Evolutionary conservation across 495 filamentous ascomycete species (phyloP), one percentile per base, ranked within the genome.

Genomic region (Penicillium robsamsonii): DNA sequence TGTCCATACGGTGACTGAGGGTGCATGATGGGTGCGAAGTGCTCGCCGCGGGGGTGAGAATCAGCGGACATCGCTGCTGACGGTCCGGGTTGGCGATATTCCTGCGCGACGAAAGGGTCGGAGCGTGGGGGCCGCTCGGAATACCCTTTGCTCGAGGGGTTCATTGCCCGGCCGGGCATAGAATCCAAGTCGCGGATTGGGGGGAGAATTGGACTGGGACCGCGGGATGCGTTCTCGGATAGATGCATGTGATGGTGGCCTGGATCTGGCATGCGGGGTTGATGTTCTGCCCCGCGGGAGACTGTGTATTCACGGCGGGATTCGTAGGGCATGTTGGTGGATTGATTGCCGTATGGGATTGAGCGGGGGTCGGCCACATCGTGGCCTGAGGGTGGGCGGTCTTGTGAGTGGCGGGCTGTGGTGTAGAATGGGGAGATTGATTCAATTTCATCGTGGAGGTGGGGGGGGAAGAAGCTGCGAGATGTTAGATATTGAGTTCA

Each of bases 361-460:
- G 71, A 66, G 40, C 67, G 63, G 31, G 66, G 66, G 25, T 70
- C 65, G 55, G 62, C 62, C 61, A 72, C 56, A n/a, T 76, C 69
- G 37, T 71, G 70, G 13, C 59, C 59, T 15, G 72, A 74, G 13
- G 55, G 30, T n/a, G 70, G 72, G 38, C 70, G 72, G 15, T 74
- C 68, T 56, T 72, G 73, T 48, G 63, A 56, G 53, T 63, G 64
- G 49, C 62, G 69, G 24, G 67, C 66, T 20, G 71, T 64, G 45
- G 63, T 64, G 55, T 66, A 72, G 59, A 72, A 75, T 56, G 73
- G 63, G 10, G 73, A 75, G 20, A 42, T 54, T 29, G 73, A 77
- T 25, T 79, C 75, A 52, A 79, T 79, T 59, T 76, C 75, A 54
- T 77, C 74, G 57, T 77, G 75, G 6, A 79, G 68, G 58, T 79